Percentiles rank a stretch among this genome's conserved stretches.
Conservation (phyloP, 371 early-diverging fungal genomes). For the Zychaea mexicana region DNA sequence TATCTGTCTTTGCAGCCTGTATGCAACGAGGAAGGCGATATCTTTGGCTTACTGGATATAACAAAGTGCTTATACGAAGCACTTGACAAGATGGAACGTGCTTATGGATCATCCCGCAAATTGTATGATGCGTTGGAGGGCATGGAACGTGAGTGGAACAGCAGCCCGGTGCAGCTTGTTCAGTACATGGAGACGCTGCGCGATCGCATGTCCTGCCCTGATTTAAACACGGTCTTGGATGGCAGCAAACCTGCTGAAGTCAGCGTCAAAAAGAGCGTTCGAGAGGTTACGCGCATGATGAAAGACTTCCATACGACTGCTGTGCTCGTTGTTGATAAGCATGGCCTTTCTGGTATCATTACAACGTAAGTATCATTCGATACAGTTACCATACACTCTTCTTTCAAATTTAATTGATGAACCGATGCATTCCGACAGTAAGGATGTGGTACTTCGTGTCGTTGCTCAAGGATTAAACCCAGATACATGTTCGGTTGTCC, state of each 20-base stretch:
- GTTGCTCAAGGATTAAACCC: constrained; percentile 94
- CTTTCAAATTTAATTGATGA: background rate
- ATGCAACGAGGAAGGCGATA: constrained; percentile 82
- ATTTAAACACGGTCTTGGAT: constrained; percentile 79
- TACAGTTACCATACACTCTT: background rate
- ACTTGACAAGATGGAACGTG: constrained; percentile 89
- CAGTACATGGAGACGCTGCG: constrained; percentile 75
- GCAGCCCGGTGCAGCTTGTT: constrained; percentile 45
- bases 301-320: constrained; percentile 86
- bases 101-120: constrained; percentile 81
- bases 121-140: constrained; percentile 88
- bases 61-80: constrained; percentile 94
- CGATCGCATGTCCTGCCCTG: constrained; percentile 87
- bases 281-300: constrained; percentile 91
- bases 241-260: constrained; percentile 78
- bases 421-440: constrained; percentile 25
- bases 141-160: constrained; percentile 75
- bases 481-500: constrained; percentile 87
- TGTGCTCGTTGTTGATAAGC: constrained; percentile 84
- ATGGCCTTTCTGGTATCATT: constrained; percentile 90
- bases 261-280: constrained; percentile 77
- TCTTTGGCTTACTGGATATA: constrained; percentile 92
- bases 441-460: constrained; percentile 94
- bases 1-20: constrained; percentile 33
- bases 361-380: constrained; percentile 59